phyloP scores from a whole-genome alignment of 2,329 filamentous ascomycete species.

The Penicillium sp. region DNA sequence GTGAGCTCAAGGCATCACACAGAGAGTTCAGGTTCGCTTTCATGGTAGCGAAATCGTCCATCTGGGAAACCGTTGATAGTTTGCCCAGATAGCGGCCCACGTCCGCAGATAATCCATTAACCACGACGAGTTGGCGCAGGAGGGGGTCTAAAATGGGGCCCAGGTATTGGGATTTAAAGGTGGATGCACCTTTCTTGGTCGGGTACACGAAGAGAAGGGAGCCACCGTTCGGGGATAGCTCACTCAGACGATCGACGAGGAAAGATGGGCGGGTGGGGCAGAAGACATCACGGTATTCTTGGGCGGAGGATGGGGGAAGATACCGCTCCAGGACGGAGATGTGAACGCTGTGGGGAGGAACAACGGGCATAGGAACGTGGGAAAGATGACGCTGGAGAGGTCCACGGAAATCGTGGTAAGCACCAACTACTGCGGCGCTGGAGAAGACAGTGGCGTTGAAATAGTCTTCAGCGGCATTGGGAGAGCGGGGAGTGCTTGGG shows the following conservation, averaged over 20 bases:
- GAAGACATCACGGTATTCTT: constrained; percentile 63
- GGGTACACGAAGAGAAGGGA: constrained; percentile 64
- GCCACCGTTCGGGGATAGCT: constrained; percentile 58
- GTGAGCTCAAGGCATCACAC: constrained; percentile 40
- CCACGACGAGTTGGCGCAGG: constrained; percentile 58
- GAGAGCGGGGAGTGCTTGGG: constrained; percentile 55
- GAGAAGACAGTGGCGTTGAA: constrained; percentile 64
- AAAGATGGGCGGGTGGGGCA: constrained; percentile 55
- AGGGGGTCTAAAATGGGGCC: constrained; percentile 62
- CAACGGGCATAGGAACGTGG: constrained; percentile 58
- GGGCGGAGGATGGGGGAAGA: constrained; percentile 60
- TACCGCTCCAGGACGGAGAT: constrained; percentile 64
- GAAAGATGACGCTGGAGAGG: constrained; percentile 39
- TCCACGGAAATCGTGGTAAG: constrained; percentile 57
- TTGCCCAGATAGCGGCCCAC: constrained; percentile 55
- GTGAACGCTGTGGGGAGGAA: constrained; percentile 60
- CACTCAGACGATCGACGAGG: constrained; percentile 60
- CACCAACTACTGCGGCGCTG: constrained; percentile 59
- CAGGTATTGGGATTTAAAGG: constrained; percentile 61
- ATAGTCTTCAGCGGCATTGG: constrained; percentile 57
- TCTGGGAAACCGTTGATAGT: constrained; percentile 54
- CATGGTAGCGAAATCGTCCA: constrained; percentile 57
- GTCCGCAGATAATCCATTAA: constrained; percentile 59
- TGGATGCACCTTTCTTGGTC: constrained; percentile 56
- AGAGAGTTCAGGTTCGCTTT: constrained; percentile 41